Evolutionary conservation across 1,284 basidiomycete genomes (phyloP).

Genomic region (Acaromyces ingoldii): DNA sequence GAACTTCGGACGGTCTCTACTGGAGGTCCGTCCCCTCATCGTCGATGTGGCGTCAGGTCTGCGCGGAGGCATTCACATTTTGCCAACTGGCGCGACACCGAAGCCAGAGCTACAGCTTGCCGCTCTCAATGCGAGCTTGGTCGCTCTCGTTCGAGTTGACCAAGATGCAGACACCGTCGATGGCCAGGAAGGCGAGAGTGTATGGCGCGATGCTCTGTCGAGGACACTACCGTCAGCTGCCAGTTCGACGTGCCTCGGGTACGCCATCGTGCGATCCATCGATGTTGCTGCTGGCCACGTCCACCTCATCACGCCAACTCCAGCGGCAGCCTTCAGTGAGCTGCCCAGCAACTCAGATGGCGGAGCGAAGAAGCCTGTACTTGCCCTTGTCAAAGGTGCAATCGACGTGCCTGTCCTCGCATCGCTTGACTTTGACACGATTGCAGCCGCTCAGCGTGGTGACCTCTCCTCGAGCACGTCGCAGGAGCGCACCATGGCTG

Average conservation of each 20-base stretch:
- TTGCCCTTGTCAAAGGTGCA: conserved; percentile 70
- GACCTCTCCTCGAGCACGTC: neutral
- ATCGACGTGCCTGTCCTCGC: conserved; percentile 81
- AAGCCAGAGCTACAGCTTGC: conserved; percentile 46
- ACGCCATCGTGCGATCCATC: conserved; percentile 42
- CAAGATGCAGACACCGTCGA: neutral
- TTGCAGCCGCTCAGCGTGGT: conserved; percentile 22
- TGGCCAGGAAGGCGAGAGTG: neutral
- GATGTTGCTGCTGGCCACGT: conserved; percentile 19
- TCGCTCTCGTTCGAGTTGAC: conserved; percentile 55
- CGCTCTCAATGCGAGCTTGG: conserved; percentile 75
- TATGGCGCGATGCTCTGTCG: neutral
- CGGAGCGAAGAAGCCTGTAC: conserved; percentile 8
- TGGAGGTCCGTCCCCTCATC: conserved; percentile 43
- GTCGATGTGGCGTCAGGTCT: conserved; percentile 60
- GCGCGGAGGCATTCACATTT: conserved; percentile 58
- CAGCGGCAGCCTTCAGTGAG: conserved; percentile 61
- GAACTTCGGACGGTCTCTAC: conserved; percentile 67
- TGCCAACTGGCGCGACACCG: conserved; percentile 28
- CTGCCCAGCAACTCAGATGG: conserved; percentile 57
- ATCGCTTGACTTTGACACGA: conserved; percentile 67
- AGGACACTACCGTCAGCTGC: neutral
- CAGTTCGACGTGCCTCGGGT: conserved; percentile 17
- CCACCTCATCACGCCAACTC: conserved; percentile 37
- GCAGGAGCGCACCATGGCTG: conserved; percentile 53